Base-by-base conservation (phyloP, 495 filamentous ascomycete genomes). In the Aeminium ludgeri region DNA sequence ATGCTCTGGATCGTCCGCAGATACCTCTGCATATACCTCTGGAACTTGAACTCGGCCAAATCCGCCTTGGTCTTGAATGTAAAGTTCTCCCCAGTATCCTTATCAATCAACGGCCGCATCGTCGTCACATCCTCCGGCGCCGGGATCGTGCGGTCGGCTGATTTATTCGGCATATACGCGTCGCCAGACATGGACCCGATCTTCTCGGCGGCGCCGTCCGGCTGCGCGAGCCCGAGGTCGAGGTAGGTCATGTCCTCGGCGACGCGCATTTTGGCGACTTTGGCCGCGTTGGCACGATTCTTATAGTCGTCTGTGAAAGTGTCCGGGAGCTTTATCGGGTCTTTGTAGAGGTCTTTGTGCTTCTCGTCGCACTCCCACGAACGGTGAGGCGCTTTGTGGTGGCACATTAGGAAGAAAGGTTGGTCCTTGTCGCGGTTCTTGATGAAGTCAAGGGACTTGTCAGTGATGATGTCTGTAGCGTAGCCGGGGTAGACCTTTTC, bases 391-490 rank as follows among this genome's bases (percentile, higher is more conserved):
- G 63, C 63, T 36, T 66, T 66, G 36, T 66, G 63, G 30, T 66
- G 63, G 38, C 61, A 66, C 63, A 66, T 66, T n/a, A 63, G 34
- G 40, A 66, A 66, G 49, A 66, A 66, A 1, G 63, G 63, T 46
- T 57, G 58, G 1, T 41, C 36, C 0, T 35, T 43, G 35, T 58
- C 59, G 0, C 55, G 44, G 10, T 41, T 16, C 28, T 57, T 50
- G n/a, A 65, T 57, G 36, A 50, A 66, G 18, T 59, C 34, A 0
- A 66, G 36, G 40, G 51, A 54, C 42, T 61, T 63, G 31, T 66
- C 56, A 7, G 60, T 63, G 31, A 65, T 65, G 44, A 63, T 61
- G 30, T 65, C 60, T n/a, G 60, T 65, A 10, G 54, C 61, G 31
- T 66, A 65, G 10, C 61, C 63, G 5, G 33, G 31, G 12, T 55